Percentiles rank a stretch among this genome's conserved stretches.
phyloP scores from a whole-genome alignment of 2,329 filamentous ascomycete species.

The Neobulgaria alba region DNA sequence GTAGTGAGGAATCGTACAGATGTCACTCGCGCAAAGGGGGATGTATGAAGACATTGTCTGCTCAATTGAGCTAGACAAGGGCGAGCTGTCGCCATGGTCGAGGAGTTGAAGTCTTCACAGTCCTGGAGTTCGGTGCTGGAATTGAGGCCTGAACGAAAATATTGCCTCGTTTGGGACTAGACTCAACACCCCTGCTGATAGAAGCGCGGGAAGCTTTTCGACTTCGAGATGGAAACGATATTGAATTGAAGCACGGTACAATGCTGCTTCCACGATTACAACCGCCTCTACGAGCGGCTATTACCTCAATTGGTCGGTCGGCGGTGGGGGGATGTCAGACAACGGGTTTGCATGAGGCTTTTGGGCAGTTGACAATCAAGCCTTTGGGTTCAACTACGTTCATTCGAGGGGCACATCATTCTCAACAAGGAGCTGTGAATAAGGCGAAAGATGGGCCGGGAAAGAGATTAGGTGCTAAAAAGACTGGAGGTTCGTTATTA shows the following conservation, averaged over 20 bases:
- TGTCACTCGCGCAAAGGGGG: slow-evolving; percentile 8
- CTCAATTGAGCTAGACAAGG: slow-evolving; percentile 29
- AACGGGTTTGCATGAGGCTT: slow-evolving; percentile 24
- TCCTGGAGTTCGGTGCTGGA: too few relatives aligned
- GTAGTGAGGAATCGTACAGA: slow-evolving; percentile 18
- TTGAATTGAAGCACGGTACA: too few relatives aligned
- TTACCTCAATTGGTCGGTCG: slow-evolving; percentile 24
- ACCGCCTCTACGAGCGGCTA: slow-evolving; percentile 34
- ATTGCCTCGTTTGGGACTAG: too few relatives aligned
- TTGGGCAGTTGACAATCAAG: slow-evolving; percentile 21
- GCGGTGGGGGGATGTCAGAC: slow-evolving; percentile 8
- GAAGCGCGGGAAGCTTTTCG: too few relatives aligned
- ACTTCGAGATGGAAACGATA: too few relatives aligned
- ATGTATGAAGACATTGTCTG: slow-evolving; percentile 19
- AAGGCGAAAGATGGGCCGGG: slow-evolving; percentile 61
- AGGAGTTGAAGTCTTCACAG: background rate
- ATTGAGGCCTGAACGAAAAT: too few relatives aligned
- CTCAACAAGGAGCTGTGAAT: slow-evolving; percentile 62
- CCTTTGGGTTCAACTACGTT: slow-evolving; percentile 13
- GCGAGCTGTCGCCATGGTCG: slow-evolving; percentile 23
- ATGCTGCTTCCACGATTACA: slow-evolving; percentile 39
- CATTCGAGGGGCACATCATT: slow-evolving; percentile 32
- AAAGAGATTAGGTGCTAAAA: slow-evolving; percentile 92
- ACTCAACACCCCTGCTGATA: too few relatives aligned
- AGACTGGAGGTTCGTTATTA: slow-evolving; percentile 61